A percentile compares a stretch with the other conserved stretches of the same genome.
Evolutionary conservation across 805 yeast genomes (phyloP).

Genomic region (Brettanomyces nanus): DNA sequence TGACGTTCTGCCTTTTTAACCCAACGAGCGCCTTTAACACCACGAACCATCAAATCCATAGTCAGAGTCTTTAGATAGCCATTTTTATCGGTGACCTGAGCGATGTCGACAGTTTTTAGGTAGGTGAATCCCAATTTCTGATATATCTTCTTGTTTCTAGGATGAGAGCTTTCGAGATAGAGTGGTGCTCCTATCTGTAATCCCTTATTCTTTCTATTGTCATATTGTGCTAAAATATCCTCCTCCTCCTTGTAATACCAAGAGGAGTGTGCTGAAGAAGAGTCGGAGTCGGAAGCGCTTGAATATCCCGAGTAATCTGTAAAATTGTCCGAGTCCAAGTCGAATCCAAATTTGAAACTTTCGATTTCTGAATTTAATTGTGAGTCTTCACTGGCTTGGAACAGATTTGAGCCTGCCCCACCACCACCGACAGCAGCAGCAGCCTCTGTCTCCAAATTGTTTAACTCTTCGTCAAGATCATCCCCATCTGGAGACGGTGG

Average conservation of each 20-base stretch:
- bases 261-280: slow-evolving; percentile 27
- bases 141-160: slow-evolving; percentile 44
- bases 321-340: slow-evolving; percentile 25
- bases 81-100: slow-evolving; percentile 22
- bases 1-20: slow-evolving; percentile 10
- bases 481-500: slow-evolving; percentile 10
- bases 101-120: slow-evolving; percentile 28
- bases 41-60: slow-evolving; percentile 33
- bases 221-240: slow-evolving; percentile 27
- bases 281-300: slow-evolving; percentile 22
- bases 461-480: slow-evolving; percentile 8
- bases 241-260: slow-evolving; percentile 28
- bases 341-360: slow-evolving; percentile 26
- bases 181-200: slow-evolving; percentile 26
- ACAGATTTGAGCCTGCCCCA: slow-evolving; percentile 8
- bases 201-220: slow-evolving; percentile 22
- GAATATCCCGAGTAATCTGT: slow-evolving; percentile 29
- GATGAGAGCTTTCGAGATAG: slow-evolving; percentile 52
- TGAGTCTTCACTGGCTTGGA: slow-evolving; percentile 19
- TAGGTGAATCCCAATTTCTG: slow-evolving; percentile 44
- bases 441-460: slow-evolving; percentile 11
- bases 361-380: slow-evolving; percentile 26
- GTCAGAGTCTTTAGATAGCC: slow-evolving; percentile 21
- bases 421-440: slow-evolving; percentile 8
- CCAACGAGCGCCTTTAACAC: slow-evolving; percentile 30